Evolutionary conservation across 2,329 filamentous ascomycete genomes (phyloP).

Genomic region (Botrytis elliptica): DNA sequence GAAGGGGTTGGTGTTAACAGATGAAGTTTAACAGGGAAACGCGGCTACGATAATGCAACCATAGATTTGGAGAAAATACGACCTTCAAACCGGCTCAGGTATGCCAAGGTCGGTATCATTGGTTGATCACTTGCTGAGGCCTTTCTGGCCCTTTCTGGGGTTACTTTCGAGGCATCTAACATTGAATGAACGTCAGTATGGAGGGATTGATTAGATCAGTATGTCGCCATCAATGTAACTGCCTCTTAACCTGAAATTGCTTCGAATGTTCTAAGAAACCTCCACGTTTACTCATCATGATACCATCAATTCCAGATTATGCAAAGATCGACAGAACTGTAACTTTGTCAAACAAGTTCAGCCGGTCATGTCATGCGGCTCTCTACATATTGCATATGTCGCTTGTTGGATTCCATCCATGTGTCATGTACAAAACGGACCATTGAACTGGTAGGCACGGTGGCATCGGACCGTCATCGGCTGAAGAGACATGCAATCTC

Average conservation of each 20-base stretch:
- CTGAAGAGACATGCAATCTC: constrained; percentile 5
- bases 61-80: not conserved
- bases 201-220: not conserved
- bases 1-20: constrained; percentile 11
- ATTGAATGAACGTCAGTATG: not conserved
- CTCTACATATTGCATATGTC: constrained; percentile 6
- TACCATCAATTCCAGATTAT: not conserved
- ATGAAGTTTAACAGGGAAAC: constrained; percentile 3
- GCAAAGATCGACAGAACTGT: constrained; percentile 15
- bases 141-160: not conserved
- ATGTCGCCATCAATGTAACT: not conserved
- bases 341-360: constrained; percentile 8
- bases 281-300: not conserved
- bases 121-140: not conserved
- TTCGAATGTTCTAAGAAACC: not conserved
- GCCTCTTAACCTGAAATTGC: not conserved
- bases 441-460: not conserved
- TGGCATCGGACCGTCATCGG: constrained; percentile 19
- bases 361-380: constrained; percentile 16
- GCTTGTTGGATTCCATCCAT: not conserved
- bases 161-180: not conserved
- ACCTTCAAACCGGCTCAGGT: not conserved
- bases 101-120: not conserved
- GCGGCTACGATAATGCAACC: constrained; percentile 5
- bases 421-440: not conserved